Conservation (phyloP, 345 rosid species). For the Melaleuca alternifolia region DNA sequence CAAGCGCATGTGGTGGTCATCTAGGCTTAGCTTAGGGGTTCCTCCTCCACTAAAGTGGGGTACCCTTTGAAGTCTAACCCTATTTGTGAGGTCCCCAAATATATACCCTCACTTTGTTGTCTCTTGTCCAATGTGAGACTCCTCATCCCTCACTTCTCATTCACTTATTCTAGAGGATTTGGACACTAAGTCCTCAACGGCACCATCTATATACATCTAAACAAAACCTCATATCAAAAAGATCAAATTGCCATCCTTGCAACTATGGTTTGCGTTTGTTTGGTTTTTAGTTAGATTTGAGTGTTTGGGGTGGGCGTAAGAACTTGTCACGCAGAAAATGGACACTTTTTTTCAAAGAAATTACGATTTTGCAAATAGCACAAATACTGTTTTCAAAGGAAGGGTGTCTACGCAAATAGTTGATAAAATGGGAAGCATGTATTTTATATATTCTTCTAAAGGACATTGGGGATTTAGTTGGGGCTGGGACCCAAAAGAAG, state of each 20-base stretch:
- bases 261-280: background rate
- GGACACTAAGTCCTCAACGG: too few relatives aligned
- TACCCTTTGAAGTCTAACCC: too few relatives aligned
- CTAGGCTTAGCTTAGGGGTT: too few relatives aligned
- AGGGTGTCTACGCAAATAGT: background rate
- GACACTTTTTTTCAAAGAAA: background rate
- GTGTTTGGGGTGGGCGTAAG: background rate
- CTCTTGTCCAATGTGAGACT: too few relatives aligned
- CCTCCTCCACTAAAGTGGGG: too few relatives aligned
- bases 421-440: background rate
- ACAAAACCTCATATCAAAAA: background rate
- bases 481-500: conserved; percentile 16
- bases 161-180: too few relatives aligned
- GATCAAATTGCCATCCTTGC: background rate
- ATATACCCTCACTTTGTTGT: too few relatives aligned
- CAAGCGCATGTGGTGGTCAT: too few relatives aligned
- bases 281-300: background rate
- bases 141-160: too few relatives aligned
- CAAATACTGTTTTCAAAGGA: background rate
- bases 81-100: too few relatives aligned
- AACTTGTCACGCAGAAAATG: background rate
- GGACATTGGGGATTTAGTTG: background rate
- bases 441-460: background rate
- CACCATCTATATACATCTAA: background rate
- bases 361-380: background rate